A percentile compares a stretch with the other conserved stretches of the same genome.
phyloP scores from a whole-genome alignment of 169 alveolate species.

The Toxoplasma gondii region DNA sequence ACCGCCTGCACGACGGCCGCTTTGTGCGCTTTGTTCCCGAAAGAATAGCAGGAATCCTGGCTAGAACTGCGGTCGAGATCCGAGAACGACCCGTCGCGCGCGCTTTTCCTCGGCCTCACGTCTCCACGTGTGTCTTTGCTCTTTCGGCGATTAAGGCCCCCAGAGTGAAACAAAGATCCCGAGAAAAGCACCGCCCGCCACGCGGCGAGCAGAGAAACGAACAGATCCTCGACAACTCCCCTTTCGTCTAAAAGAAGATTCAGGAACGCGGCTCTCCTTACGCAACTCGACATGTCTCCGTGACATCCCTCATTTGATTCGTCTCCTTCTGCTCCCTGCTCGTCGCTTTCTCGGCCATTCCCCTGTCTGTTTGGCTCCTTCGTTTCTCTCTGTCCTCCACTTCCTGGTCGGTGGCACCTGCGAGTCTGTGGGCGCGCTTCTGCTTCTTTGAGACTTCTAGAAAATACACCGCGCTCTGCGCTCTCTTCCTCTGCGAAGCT shows the following conservation, averaged over 20 bases:
- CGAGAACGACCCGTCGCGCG: not conserved
- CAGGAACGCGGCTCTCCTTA: not conserved
- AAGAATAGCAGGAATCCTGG: no score
- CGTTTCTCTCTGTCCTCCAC: not conserved
- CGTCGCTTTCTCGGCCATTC: not conserved
- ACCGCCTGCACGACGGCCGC: no score
- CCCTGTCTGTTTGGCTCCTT: not conserved
- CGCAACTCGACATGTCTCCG: no score
- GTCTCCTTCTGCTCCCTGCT: no score
- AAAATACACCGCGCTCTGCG: not conserved
- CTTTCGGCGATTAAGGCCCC: not conserved
- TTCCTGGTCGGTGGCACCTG: not conserved
- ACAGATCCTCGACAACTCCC: not conserved
- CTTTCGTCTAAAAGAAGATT: not conserved
- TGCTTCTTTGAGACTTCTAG: not conserved
- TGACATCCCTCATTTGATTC: no score
- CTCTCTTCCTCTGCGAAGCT: no score
- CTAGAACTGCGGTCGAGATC: not conserved
- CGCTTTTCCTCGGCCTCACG: not conserved
- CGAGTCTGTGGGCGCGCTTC: not conserved
- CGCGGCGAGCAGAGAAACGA: not conserved
- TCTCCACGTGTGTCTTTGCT: not conserved
- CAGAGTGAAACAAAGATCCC: no score
- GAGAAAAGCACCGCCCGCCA: not conserved
- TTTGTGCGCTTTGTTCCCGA: no score